These are phyloP conservation scores for Spergularia bocconei DNA, from an alignment of 148 eudicot genomes.

Conservation along the genomic window DNA sequence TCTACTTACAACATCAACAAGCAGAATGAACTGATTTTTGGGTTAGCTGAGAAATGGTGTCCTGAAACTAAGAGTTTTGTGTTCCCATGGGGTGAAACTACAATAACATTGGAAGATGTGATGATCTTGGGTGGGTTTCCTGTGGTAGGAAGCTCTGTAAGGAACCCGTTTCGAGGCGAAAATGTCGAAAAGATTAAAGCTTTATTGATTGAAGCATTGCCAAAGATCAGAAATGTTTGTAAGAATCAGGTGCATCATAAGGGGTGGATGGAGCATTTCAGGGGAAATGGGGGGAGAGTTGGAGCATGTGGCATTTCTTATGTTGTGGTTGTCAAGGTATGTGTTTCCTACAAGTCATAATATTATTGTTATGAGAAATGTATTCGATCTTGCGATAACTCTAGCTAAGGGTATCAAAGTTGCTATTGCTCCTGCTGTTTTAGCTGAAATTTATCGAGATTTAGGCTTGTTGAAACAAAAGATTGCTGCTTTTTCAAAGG, in stretches of 20 bases:
- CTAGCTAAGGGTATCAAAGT: slow-evolving; percentile 28
- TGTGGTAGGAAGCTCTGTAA: not conserved
- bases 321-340: slow-evolving; percentile 37
- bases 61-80: slow-evolving; percentile 28
- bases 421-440: slow-evolving; percentile 35
- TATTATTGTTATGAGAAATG: not conserved
- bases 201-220: not conserved
- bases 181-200: not conserved
- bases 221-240: slow-evolving; percentile 15
- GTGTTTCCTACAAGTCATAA: slow-evolving; percentile 20
- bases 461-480: slow-evolving; percentile 25
- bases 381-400: slow-evolving; percentile 27
- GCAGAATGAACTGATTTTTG: slow-evolving; percentile 20
- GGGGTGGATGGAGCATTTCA: slow-evolving; percentile 32
- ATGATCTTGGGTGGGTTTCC: slow-evolving; percentile 34
- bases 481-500: not conserved
- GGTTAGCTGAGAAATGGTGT: slow-evolving; percentile 38
- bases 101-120: slow-evolving; percentile 43
- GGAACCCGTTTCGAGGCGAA: not conserved
- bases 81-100: slow-evolving; percentile 39
- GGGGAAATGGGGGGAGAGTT: slow-evolving; percentile 21
- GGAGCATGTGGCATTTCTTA: slow-evolving; percentile 36
- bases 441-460: slow-evolving; percentile 40
- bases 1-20: slow-evolving; percentile 30
- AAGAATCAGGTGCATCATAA: not conserved